Conservation (phyloP, 1,284 basidiomycete genomes). For the Cutaneotrichosporon sp. region DNA sequence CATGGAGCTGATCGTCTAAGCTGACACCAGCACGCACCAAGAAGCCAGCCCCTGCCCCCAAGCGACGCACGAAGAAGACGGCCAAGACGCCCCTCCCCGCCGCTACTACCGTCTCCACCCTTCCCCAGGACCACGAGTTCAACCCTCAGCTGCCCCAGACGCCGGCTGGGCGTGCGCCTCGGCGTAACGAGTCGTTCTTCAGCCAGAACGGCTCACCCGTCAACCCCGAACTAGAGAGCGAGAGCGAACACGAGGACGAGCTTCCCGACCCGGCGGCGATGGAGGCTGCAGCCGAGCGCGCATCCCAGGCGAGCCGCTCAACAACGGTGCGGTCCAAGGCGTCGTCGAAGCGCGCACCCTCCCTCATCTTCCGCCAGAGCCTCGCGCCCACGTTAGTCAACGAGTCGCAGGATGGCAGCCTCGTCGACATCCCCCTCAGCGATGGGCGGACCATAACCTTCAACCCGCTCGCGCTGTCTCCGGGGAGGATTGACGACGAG, state of each 20-base stretch:
- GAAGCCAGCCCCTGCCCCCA: slow-evolving; percentile 12
- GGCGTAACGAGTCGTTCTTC: slow-evolving; percentile 38
- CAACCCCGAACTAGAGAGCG: slow-evolving; percentile 18
- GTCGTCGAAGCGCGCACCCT: slow-evolving; percentile 27
- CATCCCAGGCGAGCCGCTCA: slow-evolving; percentile 1
- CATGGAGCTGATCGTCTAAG: not conserved
- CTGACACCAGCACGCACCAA: slow-evolving; percentile 10
- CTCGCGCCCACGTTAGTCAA: slow-evolving; percentile 12
- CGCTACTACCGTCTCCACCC: slow-evolving; percentile 15
- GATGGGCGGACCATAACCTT: slow-evolving; percentile 43
- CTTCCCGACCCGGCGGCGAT: slow-evolving; percentile 48
- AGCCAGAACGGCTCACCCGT: slow-evolving; percentile 40
- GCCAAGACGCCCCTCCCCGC: slow-evolving; percentile 18
- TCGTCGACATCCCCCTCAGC: slow-evolving; percentile 29
- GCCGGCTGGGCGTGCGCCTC: slow-evolving; percentile 36
- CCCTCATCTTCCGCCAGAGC: slow-evolving; percentile 44
- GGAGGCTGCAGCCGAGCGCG: slow-evolving; percentile 26
- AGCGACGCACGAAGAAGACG: slow-evolving; percentile 19
- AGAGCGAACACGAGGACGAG: slow-evolving; percentile 31
- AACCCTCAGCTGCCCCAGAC: slow-evolving; percentile 46
- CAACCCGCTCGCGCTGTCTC: slow-evolving; percentile 38
- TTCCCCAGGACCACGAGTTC: slow-evolving; percentile 50
- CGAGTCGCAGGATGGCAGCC: slow-evolving; percentile 11
- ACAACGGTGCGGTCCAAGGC: not conserved
- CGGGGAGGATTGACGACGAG: slow-evolving; percentile 41